These are phyloP conservation scores for Nemania sp. DNA, from an alignment of 2,329 filamentous ascomycete species.

Conservation along the genomic window DNA sequence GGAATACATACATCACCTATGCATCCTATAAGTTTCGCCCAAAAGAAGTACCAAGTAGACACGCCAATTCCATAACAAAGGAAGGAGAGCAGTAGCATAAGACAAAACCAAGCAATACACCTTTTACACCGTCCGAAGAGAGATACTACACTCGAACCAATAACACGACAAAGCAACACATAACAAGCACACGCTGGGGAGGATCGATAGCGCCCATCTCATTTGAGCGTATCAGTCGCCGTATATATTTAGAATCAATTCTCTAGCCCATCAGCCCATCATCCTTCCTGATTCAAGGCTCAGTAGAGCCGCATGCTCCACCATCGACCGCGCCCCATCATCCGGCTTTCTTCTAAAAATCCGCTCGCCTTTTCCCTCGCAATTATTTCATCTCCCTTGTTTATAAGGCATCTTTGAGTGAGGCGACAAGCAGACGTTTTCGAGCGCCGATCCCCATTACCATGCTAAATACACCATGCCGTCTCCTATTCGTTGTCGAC, in stretches of 20 bases:
- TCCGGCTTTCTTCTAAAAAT: neutral
- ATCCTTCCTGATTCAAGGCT: constrained; percentile 1
- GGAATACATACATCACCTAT: neutral
- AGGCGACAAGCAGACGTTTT: neutral
- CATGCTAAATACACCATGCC: neutral
- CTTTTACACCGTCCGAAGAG: neutral
- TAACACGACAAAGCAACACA: neutral
- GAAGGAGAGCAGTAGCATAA: neutral
- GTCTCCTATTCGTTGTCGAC: neutral
- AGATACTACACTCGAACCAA: neutral
- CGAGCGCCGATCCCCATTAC: neutral
- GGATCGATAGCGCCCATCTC: neutral
- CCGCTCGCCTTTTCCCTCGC: neutral
- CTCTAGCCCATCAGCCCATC: neutral
- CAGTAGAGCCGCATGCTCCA: constrained; percentile 1
- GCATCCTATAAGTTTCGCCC: neutral
- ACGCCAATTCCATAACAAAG: neutral
- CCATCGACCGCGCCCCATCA: neutral
- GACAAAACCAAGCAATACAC: neutral
- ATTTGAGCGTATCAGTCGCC: neutral
- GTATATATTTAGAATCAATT: constrained; percentile 6
- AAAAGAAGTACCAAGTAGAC: neutral
- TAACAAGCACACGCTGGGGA: neutral
- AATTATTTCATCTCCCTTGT: neutral
- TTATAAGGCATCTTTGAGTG: neutral